Percentiles rank a stretch among this genome's conserved stretches.
Conservation (phyloP, 164 flowering plant genomes). For the Nelumbo lutea region DNA sequence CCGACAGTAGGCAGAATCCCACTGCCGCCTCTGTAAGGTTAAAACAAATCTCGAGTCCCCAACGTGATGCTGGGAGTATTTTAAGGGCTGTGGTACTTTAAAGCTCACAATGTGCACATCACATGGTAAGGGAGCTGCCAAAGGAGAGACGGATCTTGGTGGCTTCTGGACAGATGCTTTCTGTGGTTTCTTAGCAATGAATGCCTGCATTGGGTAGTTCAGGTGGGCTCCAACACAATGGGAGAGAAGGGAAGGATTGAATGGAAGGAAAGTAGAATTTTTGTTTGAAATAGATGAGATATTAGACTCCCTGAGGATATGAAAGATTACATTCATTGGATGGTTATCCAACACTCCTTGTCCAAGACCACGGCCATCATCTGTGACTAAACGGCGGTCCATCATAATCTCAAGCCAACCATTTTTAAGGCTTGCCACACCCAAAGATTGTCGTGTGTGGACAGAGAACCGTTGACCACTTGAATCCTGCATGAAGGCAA, state of each 20-base stretch:
- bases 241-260: conserved; percentile 81
- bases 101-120: conserved; percentile 87
- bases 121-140: conserved; percentile 74
- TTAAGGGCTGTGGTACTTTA: conserved; percentile 76
- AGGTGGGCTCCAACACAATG: conserved; percentile 66
- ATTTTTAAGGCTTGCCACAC: conserved; percentile 81
- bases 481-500: conserved; percentile 80
- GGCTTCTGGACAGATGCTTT: conserved; percentile 52
- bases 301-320: conserved; percentile 67
- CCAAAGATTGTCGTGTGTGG: conserved; percentile 84
- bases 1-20: conserved; percentile 78
- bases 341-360: conserved; percentile 98
- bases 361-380: conserved; percentile 98
- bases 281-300: conserved; percentile 42
- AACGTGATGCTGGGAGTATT: conserved; percentile 45
- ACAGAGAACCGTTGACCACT: conserved; percentile 79
- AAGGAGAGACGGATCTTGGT: conserved; percentile 68
- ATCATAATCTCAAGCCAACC: conserved; percentile 98
- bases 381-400: conserved; percentile 73
- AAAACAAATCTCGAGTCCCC: conserved; percentile 62
- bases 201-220: conserved; percentile 78
- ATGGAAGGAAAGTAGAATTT: conserved; percentile 37
- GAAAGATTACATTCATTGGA: conserved; percentile 79
- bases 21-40: conserved; percentile 58
- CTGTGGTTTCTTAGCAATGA: conserved; percentile 64